Conservation (phyloP, 371 early-diverging fungal species). For the Mortierella sp. region DNA sequence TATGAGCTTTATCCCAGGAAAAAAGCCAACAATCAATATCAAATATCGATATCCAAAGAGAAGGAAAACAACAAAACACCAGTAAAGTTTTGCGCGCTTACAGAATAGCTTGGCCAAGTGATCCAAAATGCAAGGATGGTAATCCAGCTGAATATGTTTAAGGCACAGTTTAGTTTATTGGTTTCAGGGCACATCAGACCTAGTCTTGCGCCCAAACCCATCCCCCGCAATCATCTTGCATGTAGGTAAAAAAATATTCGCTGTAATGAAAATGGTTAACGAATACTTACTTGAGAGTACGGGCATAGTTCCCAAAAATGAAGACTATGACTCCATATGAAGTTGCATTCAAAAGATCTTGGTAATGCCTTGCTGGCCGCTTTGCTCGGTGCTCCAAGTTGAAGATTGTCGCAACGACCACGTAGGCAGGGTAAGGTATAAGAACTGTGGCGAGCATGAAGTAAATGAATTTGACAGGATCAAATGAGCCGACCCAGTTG, state of each 20-base stretch:
- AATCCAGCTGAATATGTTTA: slow-evolving; percentile 65
- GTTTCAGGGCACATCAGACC: background rate
- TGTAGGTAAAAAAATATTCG: too few relatives aligned
- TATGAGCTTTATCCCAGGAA: slow-evolving; percentile 53
- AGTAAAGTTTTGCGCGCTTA: too few relatives aligned
- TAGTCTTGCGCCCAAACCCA: too few relatives aligned
- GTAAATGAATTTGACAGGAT: slow-evolving; percentile 63
- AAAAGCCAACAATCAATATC: too few relatives aligned
- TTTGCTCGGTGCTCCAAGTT: slow-evolving; percentile 76
- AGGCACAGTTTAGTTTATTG: background rate
- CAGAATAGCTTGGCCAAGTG: slow-evolving; percentile 72
- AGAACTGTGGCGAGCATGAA: slow-evolving; percentile 67
- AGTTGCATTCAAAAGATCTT: slow-evolving; percentile 68
- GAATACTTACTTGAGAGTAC: slow-evolving; percentile 66
- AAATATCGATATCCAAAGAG: too few relatives aligned
- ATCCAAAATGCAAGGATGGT: slow-evolving; percentile 78
- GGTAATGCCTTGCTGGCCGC: slow-evolving; percentile 72
- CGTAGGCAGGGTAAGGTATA: slow-evolving; percentile 67
- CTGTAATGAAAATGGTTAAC: background rate
- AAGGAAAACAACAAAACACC: too few relatives aligned
- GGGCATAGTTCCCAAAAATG: slow-evolving; percentile 85
- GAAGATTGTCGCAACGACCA: slow-evolving; percentile 65
- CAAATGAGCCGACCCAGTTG: slow-evolving; percentile 57
- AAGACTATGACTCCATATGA: slow-evolving; percentile 77
- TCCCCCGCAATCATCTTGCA: too few relatives aligned